phyloP scores from a whole-genome alignment of 2,329 filamentous ascomycete species.

The Teratosphaeria nubilosa region DNA sequence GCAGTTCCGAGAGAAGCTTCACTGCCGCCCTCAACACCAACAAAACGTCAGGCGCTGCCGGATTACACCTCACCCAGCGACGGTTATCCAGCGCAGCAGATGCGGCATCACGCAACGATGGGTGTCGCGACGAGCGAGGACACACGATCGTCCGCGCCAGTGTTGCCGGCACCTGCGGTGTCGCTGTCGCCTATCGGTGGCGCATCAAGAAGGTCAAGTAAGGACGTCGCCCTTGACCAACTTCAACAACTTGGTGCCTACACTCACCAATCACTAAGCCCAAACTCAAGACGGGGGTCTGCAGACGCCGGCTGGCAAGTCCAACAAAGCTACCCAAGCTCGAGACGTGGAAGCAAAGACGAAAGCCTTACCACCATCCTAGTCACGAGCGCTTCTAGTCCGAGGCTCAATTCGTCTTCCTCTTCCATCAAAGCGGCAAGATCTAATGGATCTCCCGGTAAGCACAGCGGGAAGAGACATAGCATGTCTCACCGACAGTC shows the following conservation, averaged over 20 bases:
- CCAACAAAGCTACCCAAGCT: slow-evolving; percentile 23
- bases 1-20: slow-evolving; percentile 11
- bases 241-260: slow-evolving; percentile 21
- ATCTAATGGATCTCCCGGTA: slow-evolving; percentile 9
- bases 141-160: slow-evolving; percentile 17
- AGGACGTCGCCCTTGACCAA: slow-evolving; percentile 27
- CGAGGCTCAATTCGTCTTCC: slow-evolving; percentile 14
- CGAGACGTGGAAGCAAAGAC: slow-evolving; percentile 25
- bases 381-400: slow-evolving; percentile 22
- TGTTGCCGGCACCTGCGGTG: slow-evolving; percentile 11
- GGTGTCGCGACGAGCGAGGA: slow-evolving; percentile 12
- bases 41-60: slow-evolving; percentile 10
- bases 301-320: slow-evolving; percentile 25
- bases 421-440: slow-evolving; percentile 10
- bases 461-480: slow-evolving; percentile 7
- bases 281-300: slow-evolving; percentile 23
- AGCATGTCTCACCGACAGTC: slow-evolving; percentile 9
- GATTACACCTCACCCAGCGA: slow-evolving; percentile 7
- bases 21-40: slow-evolving; percentile 13
- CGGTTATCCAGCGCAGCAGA: slow-evolving; percentile 15
- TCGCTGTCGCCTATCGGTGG: slow-evolving; percentile 16
- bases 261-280: slow-evolving; percentile 18
- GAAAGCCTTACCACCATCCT: slow-evolving; percentile 27
- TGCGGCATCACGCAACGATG: slow-evolving; percentile 15
- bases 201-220: slow-evolving; percentile 24